Base-by-base conservation (phyloP, 371 early-diverging fungal species). In the Sporodiniella umbellata region DNA sequence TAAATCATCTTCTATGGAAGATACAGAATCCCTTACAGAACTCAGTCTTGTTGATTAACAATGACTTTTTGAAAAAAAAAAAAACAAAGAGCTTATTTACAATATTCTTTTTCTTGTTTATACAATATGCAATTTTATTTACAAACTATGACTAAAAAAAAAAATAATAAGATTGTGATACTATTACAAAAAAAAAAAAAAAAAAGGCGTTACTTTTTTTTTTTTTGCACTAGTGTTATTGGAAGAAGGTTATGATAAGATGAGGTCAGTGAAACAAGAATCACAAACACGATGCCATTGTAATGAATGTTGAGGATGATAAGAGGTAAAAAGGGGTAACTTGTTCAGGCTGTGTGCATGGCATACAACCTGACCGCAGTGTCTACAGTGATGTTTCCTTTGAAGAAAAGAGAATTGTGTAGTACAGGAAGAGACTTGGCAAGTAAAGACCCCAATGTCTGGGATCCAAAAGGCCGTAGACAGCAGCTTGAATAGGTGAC, bases 361-460 rank as follows among this genome's bases (percentile, higher is more conserved):
- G 30, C 64, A 64, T 10, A 64, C 30, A 25, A 64, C 25, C 4
- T 28, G 31, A 17, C 64, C 64, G 38, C 64, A 64, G 25, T 53
- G 58, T 51, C 64, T 47, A 26, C 64, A 64, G 43, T 64, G 64
- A 52, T 64, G 64, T 19, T 39, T 35, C 52, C 64, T 22, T 35
- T 64, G 31, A 7, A 64, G 43, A 12, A 64, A 48, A 17, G 43
- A 26, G 24, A 64, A 64, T 25, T 5, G 17, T n/a, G 53, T 54
- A 4, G 30, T 37, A 31, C 64, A 64, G n/a, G 30, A 3, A 26
- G 53, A 33, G 23, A 54, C 48, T 15, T 64, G 64, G 45, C 64
- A 64, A 25, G 33, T 35, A 26, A 33, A 14, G 0, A 39, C 40
- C 25, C 44, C 30, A 3, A 52, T 26, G 17, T 64, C 64, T 11